A percentile compares a stretch with the other conserved stretches of the same genome.
These are phyloP conservation scores for Nicotiana paniculata DNA, from an alignment of 257 asterid genomes.

Conservation along the genomic window DNA sequence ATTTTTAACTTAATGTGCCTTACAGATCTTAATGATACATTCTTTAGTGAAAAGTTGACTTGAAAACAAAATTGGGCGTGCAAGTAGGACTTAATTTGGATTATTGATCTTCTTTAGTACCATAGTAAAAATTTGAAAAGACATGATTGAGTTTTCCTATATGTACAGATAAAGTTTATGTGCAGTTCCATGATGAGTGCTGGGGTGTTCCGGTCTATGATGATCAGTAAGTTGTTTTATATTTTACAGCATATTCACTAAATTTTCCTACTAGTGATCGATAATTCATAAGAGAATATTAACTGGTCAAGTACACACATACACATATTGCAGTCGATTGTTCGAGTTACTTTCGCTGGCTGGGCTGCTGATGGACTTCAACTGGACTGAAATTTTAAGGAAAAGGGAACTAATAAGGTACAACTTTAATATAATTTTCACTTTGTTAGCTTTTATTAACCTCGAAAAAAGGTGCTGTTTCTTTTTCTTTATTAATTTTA, in stretches of 20 bases:
- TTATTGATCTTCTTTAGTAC: neutral
- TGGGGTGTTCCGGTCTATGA: slow-evolving; percentile 98
- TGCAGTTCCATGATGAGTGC: slow-evolving; percentile 89
- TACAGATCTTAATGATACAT: neutral
- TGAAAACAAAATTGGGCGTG: neutral
- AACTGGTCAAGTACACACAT: neutral
- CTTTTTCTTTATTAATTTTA: neutral
- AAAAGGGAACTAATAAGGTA: slow-evolving; percentile 62
- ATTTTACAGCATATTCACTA: neutral
- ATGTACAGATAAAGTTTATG: slow-evolving; percentile 57
- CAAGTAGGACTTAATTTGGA: neutral
- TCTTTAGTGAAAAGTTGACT: neutral
- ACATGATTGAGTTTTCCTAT: neutral
- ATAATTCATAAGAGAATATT: neutral
- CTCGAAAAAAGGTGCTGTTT: no score
- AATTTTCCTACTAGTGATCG: neutral
- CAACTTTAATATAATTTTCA: neutral
- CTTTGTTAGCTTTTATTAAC: neutral
- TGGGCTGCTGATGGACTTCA: slow-evolving; percentile 89
- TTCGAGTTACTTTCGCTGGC: slow-evolving; percentile 87
- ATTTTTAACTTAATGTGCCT: no score
- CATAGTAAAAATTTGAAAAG: neutral
- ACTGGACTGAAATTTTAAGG: slow-evolving; percentile 85
- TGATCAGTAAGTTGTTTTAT: slow-evolving; percentile 51
- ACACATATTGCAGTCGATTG: slow-evolving; percentile 38